These are phyloP conservation scores for Dothiorella sarmentorum DNA, from an alignment of 2,329 filamentous ascomycete genomes.

Conservation along the genomic window DNA sequence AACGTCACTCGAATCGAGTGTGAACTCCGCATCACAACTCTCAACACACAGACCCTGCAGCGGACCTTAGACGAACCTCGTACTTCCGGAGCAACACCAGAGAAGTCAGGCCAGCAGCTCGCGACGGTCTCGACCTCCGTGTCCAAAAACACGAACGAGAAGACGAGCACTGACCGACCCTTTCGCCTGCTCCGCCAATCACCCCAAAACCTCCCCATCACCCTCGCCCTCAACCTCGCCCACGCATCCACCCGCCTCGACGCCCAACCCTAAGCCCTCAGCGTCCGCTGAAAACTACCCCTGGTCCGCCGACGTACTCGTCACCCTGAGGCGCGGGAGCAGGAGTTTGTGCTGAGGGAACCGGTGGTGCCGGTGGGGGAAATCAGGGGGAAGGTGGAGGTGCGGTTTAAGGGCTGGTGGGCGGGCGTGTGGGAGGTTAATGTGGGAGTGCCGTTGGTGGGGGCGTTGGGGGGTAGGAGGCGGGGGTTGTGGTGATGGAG, in stretches of 20 bases:
- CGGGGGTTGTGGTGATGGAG: background rate
- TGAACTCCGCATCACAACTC: background rate
- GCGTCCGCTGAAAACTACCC: slow-evolving; percentile 36
- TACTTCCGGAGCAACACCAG: too few species aligned
- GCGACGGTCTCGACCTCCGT: too few species aligned
- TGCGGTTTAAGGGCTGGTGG: slow-evolving; percentile 31
- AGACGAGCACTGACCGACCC: too few species aligned
- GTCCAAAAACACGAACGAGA: too few species aligned
- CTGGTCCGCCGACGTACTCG: slow-evolving; percentile 33
- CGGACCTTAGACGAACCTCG: too few species aligned
- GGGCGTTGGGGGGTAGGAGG: background rate
- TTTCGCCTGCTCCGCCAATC: too few species aligned
- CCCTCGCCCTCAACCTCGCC: slow-evolving; percentile 36
- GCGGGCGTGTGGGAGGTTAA: slow-evolving; percentile 17
- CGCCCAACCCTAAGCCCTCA: too few species aligned
- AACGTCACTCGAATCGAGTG: background rate
- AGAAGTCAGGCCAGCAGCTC: too few species aligned
- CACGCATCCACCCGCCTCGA: too few species aligned
- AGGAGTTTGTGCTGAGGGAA: slow-evolving; percentile 35
- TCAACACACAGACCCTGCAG: background rate
- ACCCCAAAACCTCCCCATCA: slow-evolving; percentile 26
- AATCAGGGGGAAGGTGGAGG: slow-evolving; percentile 34
- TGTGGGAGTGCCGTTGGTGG: background rate
- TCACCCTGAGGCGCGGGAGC: slow-evolving; percentile 34
- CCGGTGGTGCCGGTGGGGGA: slow-evolving; percentile 38